Evolutionary conservation across 129 eudicot genomes (phyloP).

Genomic region (Flaveria bidentis): DNA sequence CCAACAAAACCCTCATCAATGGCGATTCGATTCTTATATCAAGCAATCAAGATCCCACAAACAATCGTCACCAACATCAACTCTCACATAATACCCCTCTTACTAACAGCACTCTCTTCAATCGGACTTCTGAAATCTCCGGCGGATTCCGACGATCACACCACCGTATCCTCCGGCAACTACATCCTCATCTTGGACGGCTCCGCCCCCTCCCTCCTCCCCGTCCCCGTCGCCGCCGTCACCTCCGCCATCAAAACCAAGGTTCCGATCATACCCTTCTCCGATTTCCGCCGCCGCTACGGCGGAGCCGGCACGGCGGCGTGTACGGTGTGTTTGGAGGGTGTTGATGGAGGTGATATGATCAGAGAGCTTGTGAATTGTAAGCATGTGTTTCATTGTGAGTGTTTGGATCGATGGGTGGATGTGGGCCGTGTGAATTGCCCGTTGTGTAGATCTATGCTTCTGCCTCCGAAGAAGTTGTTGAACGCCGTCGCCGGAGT

Average conservation of each 20-base stretch:
- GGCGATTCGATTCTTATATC: conserved; percentile 31
- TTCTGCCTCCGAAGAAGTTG: conserved; percentile 35
- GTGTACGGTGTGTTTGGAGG: conserved; percentile 39
- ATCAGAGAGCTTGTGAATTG: conserved; percentile 45
- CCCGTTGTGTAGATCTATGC: conserved; percentile 42
- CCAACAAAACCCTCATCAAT: not conserved
- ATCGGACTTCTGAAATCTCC: conserved; percentile 53
- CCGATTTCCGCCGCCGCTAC: conserved; percentile 16
- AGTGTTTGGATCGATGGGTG: conserved; percentile 49
- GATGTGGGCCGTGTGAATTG: conserved; percentile 38
- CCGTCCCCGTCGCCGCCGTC: conserved; percentile 47
- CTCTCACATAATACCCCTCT: conserved; percentile 33
- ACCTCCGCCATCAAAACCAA: conserved; percentile 47
- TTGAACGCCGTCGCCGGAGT: conserved; percentile 7
- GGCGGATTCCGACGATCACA: conserved; percentile 29
- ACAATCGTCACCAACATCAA: conserved; percentile 32
- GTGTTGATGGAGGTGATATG: not conserved
- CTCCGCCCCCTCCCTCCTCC: conserved; percentile 52
- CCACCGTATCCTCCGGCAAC: conserved; percentile 21
- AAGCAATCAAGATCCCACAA: conserved; percentile 46
- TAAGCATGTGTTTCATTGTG: conserved; percentile 39
- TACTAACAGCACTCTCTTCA: conserved; percentile 37
- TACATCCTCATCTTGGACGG: conserved; percentile 54
- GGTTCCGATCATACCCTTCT: conserved; percentile 37
- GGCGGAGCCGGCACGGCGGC: not conserved